Evolutionary conservation across 2,329 filamentous ascomycete genomes (phyloP), one percentile per base, ranked within the genome.

Genomic region (Cladosporium sp.): DNA sequence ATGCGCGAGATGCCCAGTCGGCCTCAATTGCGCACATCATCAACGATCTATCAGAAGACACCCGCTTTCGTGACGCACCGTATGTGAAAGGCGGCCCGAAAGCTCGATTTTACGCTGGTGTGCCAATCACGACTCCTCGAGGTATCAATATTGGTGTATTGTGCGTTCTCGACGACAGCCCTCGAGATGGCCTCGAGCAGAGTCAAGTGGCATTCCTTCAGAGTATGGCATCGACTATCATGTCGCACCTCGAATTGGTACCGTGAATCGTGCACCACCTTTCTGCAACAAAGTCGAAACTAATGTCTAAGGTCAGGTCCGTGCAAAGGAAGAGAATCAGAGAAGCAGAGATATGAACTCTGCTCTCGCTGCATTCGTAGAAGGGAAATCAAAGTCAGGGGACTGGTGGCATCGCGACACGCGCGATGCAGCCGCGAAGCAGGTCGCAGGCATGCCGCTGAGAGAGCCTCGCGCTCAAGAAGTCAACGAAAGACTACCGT

Each of bases 141-240:
- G 83, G 85, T 28, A 84, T 85, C 71, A 82, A 83, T 57, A 86
- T 91, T 65, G 88, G 88, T 11, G 83, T 82, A 12, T 87, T 88
- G 66, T 84, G 85, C 62, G 82, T 90, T 2, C 78, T 88, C 3
- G 87, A 90, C 69, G 82, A 85, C 52, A 79, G 81, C 24, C 82
- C 85, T 0, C 83, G 86, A 15, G 71, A 83, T 51, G 84, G 83
- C 0, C 71, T 90, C 21, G 78, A 77, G 12, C 71, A 78, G 0
- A 79, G 80, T 10, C 83, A 87, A 59, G 68, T 84, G 1, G 78
- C 81, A 26, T 89, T 87, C 60, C 78, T 91, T 74, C 81, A 83
- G 32, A 85, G 86, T 57, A 81, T 90, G 76, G 80, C 83, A 0
- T 77, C 78, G 12, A 84, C 87, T 2, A 80, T 88, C 11, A 88